These are phyloP conservation scores for Lactifluus volemus DNA, from an alignment of 768 basidiomycete genomes.

Conservation along the genomic window DNA sequence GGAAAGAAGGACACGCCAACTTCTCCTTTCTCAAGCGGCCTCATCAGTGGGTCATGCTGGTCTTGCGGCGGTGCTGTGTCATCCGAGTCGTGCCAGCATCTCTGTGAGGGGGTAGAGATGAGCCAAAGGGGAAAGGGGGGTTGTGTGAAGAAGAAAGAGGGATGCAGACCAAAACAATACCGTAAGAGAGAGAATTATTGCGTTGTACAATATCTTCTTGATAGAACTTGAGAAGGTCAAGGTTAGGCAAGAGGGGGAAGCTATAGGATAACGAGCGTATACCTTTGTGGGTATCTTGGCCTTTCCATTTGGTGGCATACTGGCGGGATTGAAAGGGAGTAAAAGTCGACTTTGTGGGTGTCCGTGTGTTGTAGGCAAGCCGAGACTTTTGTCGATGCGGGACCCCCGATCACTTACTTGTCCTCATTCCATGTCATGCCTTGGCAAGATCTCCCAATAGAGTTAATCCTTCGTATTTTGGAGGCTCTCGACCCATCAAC, in stretches of 20 bases:
- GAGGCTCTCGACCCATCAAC: not conserved
- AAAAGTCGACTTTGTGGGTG: not conserved
- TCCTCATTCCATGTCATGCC: not conserved
- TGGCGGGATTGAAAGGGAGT: not conserved
- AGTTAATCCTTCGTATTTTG: constrained; percentile 9
- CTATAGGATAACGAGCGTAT: not conserved
- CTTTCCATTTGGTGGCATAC: constrained; percentile 25
- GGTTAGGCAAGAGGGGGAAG: not conserved
- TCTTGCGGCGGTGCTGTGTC: constrained; percentile 42
- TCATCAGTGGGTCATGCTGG: constrained; percentile 60
- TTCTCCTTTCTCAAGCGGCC: constrained; percentile 69
- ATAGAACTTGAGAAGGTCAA: constrained; percentile 28
- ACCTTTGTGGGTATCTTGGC: constrained; percentile 30
- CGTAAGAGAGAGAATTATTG: constrained; percentile 32
- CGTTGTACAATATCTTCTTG: constrained; percentile 33
- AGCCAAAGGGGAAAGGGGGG: not conserved
- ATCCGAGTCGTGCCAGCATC: constrained; percentile 86
- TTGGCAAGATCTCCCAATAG: not conserved
- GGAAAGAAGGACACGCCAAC: constrained; percentile 70
- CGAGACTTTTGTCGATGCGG: too few species aligned
- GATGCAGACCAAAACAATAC: constrained; percentile 54
- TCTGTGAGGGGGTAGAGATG: constrained; percentile 34
- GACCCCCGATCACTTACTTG: constrained; percentile 11
- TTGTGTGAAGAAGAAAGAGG: not conserved
- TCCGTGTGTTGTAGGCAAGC: not conserved